Evolutionary conservation across 345 rosid species (phyloP).

Genomic region (Punica granatum): DNA sequence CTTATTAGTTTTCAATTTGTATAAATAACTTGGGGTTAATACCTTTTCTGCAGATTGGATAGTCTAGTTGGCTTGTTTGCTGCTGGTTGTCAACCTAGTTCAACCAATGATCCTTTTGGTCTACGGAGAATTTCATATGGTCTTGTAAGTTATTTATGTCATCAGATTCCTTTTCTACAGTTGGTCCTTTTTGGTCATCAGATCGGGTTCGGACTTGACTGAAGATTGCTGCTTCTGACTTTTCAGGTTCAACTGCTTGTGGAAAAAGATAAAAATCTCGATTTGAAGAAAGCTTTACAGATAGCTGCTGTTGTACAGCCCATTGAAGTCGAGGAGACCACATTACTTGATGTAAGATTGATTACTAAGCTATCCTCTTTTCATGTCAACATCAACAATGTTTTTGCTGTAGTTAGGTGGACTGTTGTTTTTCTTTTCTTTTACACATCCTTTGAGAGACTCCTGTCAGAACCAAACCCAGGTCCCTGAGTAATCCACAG

Average conservation of each 20-base stretch:
- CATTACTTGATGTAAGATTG: conserved; percentile 61
- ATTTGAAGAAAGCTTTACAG: conserved; percentile 51
- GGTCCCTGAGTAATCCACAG: too few species aligned
- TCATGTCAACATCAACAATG: neutral
- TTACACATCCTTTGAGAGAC: too few species aligned
- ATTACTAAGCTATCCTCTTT: neutral
- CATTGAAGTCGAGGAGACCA: conserved; percentile 42
- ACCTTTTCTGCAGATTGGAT: conserved; percentile 52
- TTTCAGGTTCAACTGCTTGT: conserved; percentile 83
- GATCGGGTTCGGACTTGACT: neutral
- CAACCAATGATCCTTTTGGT: conserved; percentile 91
- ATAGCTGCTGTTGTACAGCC: conserved; percentile 81
- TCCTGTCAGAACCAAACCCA: too few species aligned
- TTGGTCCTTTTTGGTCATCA: conserved; percentile 1
- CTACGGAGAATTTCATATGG: conserved; percentile 91
- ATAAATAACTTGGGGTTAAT: neutral
- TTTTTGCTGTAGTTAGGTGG: neutral
- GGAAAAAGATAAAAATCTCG: conserved; percentile 57
- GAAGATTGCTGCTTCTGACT: conserved; percentile 9
- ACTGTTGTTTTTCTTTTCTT: too few species aligned
- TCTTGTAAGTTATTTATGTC: conserved; percentile 51
- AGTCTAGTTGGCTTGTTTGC: conserved; percentile 92
- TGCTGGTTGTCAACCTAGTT: conserved; percentile 97
- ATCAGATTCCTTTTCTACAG: neutral
- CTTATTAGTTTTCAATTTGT: neutral